Percentiles rank a stretch among this genome's conserved stretches.
phyloP scores from a whole-genome alignment of 108 stramenopile genomes.

The Skeletonema menzelii region DNA sequence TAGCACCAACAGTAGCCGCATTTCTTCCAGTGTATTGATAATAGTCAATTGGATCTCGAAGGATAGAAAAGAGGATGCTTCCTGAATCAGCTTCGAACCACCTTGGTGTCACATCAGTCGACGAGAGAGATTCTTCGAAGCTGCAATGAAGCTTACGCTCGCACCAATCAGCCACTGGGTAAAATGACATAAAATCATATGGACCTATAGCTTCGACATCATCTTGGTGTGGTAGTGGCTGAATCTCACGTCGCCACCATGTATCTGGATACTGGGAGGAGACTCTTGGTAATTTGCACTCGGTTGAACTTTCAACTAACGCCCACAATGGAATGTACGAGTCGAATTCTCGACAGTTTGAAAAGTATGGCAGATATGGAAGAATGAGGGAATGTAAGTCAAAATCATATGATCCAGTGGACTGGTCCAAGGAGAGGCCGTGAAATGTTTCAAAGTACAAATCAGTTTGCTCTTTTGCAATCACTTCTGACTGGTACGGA shows the following conservation, averaged over 20 bases:
- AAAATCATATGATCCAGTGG: constrained; percentile 32
- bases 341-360: constrained; percentile 81
- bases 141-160: constrained; percentile 50
- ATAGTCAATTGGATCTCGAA: constrained; percentile 72
- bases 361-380: constrained; percentile 85
- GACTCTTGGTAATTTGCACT: constrained; percentile 33
- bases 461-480: constrained; percentile 62
- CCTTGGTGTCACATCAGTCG: constrained; percentile 57
- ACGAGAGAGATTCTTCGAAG: constrained; percentile 62
- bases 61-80: constrained; percentile 59
- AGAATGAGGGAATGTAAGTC: constrained; percentile 53
- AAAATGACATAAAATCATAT: constrained; percentile 51
- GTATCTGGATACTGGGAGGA: constrained; percentile 23
- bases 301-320: constrained; percentile 26
- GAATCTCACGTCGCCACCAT: constrained; percentile 60
- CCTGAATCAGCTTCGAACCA: constrained; percentile 82
- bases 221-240: constrained; percentile 73
- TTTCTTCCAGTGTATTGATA: constrained; percentile 69
- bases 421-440: constrained; percentile 25
- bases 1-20: neutral
- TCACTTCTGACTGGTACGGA: constrained; percentile 23
- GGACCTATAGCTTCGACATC: constrained; percentile 64
- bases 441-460: constrained; percentile 82
- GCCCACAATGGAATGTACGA: constrained; percentile 50
- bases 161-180: constrained; percentile 83